Conservation (phyloP, 129 eudicot species). For the Artemisia annua region DNA sequence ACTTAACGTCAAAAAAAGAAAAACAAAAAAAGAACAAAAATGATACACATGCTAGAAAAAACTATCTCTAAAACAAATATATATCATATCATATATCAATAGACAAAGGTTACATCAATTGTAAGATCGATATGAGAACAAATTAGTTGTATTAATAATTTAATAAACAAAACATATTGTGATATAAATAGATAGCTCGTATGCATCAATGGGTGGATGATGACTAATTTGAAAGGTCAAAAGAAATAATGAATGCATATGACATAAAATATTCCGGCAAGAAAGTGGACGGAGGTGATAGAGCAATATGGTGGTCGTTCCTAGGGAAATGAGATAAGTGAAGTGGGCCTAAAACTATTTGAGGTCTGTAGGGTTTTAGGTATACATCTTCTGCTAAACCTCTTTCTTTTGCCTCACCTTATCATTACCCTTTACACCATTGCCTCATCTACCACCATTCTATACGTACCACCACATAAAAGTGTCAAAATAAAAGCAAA, state of each 20-base stretch:
- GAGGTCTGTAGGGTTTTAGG: slow-evolving; percentile 34
- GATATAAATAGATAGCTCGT: not conserved
- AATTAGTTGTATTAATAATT: too few species aligned
- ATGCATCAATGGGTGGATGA: slow-evolving; percentile 13
- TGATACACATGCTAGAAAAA: too few species aligned
- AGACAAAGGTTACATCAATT: too few species aligned
- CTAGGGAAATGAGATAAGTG: slow-evolving; percentile 36
- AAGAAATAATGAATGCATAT: slow-evolving; percentile 1
- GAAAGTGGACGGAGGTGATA: slow-evolving; percentile 35
- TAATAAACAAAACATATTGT: too few species aligned
- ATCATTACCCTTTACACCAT: not conserved
- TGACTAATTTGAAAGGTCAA: slow-evolving; percentile 18
- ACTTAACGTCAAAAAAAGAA: too few species aligned
- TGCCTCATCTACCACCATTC: not conserved
- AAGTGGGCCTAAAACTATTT: slow-evolving; percentile 34
- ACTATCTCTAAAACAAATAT: too few species aligned
- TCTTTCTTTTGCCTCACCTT: slow-evolving; percentile 34
- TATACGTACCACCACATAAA: slow-evolving; percentile 10
- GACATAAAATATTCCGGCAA: slow-evolving; percentile 30
- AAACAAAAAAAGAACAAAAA: too few species aligned
- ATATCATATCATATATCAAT: too few species aligned
- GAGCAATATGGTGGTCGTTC: slow-evolving; percentile 26
- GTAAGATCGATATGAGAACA: too few species aligned
- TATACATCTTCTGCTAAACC: slow-evolving; percentile 33
- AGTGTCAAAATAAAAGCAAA: too few species aligned